phyloP scores from a whole-genome alignment of 2,329 filamentous ascomycete species.

The Hymenotorrendiella dingleyae region DNA sequence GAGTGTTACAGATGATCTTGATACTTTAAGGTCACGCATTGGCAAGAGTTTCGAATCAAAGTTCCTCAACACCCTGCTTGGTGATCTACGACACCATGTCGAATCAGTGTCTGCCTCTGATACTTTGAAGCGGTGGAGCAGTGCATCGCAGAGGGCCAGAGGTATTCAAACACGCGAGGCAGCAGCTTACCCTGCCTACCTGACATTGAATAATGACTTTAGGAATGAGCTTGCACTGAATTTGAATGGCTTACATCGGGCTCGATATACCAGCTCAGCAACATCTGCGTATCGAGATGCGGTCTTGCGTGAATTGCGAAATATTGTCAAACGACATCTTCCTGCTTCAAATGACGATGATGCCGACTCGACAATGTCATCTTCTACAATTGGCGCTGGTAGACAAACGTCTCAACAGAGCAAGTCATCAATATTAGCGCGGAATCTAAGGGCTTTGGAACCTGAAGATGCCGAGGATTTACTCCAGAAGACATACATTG shows the following conservation, averaged over 20 bases:
- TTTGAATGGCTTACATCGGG: constrained; percentile 73
- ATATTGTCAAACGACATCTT: constrained; percentile 74
- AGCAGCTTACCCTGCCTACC: constrained; percentile 70
- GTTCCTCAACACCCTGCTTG: constrained; percentile 72
- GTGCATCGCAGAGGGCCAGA: constrained; percentile 65
- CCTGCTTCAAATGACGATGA: constrained; percentile 95
- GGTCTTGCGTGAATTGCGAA: constrained; percentile 79
- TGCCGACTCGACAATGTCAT: constrained; percentile 79
- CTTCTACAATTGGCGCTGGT: constrained; percentile 67
- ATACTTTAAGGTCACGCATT: constrained; percentile 69
- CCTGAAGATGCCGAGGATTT: constrained; percentile 79
- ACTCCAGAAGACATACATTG: constrained; percentile 75
- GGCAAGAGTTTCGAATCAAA: constrained; percentile 80
- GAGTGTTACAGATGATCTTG: constrained; percentile 71
- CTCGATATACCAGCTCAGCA: constrained; percentile 73
- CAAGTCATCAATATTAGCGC: constrained; percentile 80
- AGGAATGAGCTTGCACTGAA: constrained; percentile 64
- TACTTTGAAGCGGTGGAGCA: constrained; percentile 80
- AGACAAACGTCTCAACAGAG: constrained; percentile 73
- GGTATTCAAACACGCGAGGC: constrained; percentile 61
- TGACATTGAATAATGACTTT: constrained; percentile 65
- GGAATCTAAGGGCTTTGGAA: constrained; percentile 80
- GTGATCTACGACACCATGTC: constrained; percentile 75
- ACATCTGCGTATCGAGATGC: constrained; percentile 80
- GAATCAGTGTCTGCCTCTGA: constrained; percentile 64